Percentiles rank a stretch among this genome's conserved stretches.
Evolutionary conservation across 495 filamentous ascomycete genomes (phyloP).

Genomic region (Hypoxylon rickii): DNA sequence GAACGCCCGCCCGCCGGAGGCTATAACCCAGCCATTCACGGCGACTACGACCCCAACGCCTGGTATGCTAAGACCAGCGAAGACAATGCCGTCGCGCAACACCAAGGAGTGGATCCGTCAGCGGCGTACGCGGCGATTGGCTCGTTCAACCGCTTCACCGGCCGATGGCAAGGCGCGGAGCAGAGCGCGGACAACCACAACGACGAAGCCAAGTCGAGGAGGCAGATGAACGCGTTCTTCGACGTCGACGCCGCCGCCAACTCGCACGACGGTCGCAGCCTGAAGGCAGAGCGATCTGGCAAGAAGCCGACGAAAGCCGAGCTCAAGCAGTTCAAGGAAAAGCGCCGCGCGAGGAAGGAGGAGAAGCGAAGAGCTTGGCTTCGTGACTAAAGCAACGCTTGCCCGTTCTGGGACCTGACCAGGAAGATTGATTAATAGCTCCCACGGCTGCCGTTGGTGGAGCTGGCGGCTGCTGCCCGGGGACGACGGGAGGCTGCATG

Average conservation of each 20-base stretch:
- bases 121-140: slow-evolving; percentile 67
- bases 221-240: slow-evolving; percentile 94
- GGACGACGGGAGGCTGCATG: slow-evolving; percentile 23
- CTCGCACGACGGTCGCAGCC: slow-evolving; percentile 84
- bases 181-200: slow-evolving; percentile 61
- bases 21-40: slow-evolving; percentile 96
- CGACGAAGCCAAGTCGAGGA: slow-evolving; percentile 83
- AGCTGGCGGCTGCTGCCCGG: background rate
- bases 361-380: slow-evolving; percentile 94
- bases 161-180: slow-evolving; percentile 79
- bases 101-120: slow-evolving; percentile 34
- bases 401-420: background rate
- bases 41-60: slow-evolving; percentile 91
- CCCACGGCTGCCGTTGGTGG: too few species aligned
- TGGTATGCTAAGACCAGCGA: slow-evolving; percentile 72
- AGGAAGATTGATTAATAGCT: background rate
- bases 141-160: slow-evolving; percentile 91
- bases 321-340: slow-evolving; percentile 73
- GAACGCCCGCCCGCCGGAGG: slow-evolving; percentile 57
- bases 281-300: slow-evolving; percentile 87
- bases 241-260: slow-evolving; percentile 98
- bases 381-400: slow-evolving; percentile 61
- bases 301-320: slow-evolving; percentile 87
- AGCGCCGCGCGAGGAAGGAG: slow-evolving; percentile 79
- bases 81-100: slow-evolving; percentile 33